Evolutionary conservation across 1,139 yeast species (phyloP).

Genomic region (Blastobotrys niveus): DNA sequence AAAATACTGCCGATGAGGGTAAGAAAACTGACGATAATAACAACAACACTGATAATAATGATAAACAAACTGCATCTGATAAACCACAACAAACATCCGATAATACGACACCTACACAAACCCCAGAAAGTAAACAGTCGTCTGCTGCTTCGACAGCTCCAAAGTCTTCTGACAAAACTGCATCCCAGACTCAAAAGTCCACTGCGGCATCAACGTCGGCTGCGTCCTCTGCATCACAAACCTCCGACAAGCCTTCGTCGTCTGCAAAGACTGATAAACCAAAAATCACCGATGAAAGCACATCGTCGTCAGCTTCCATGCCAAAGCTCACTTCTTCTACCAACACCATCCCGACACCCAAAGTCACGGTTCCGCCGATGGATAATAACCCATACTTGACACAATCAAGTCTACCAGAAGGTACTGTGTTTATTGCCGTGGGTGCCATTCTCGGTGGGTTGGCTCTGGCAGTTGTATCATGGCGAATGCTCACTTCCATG

Average conservation of each 20-base stretch:
- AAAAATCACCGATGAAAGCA: constrained; percentile 1
- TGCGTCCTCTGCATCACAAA: too few species aligned
- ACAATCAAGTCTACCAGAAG: constrained; percentile 49
- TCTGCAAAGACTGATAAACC: neutral
- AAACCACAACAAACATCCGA: neutral
- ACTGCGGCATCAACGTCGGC: neutral
- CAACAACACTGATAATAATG: neutral
- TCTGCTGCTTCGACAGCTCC: too few species aligned
- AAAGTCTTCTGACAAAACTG: neutral
- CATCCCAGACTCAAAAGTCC: neutral
- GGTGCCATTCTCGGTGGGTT: constrained; percentile 63
- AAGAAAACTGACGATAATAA: neutral
- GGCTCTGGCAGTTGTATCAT: constrained; percentile 41
- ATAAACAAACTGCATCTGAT: constrained; percentile 1
- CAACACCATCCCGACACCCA: constrained; percentile 41
- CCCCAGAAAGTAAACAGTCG: too few species aligned
- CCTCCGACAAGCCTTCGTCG: neutral
- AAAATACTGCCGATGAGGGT: neutral
- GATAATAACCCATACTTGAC: constrained; percentile 58
- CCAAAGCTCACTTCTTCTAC: constrained; percentile 11
- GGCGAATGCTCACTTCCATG: constrained; percentile 28
- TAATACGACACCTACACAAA: neutral
- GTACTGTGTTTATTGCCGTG: constrained; percentile 76
- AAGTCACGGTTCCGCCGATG: constrained; percentile 56
- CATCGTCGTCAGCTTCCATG: neutral